These are phyloP conservation scores for Coemansia sp. DNA, from an alignment of 192 early-diverging fungal species.

Conservation along the genomic window DNA sequence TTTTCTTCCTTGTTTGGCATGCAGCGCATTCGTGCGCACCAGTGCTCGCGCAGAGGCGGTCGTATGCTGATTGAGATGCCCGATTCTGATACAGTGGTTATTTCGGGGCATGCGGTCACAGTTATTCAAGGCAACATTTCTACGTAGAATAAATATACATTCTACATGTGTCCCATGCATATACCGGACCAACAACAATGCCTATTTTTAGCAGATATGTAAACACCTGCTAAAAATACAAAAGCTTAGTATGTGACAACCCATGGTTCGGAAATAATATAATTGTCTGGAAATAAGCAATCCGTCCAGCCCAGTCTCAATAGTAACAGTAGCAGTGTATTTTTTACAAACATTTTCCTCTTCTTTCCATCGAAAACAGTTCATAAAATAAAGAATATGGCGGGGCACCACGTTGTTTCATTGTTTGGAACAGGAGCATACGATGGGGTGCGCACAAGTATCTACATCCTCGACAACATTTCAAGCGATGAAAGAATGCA, in stretches of 20 bases:
- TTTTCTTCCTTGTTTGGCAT: conserved; percentile 13
- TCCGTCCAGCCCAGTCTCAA: background rate
- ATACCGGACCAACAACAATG: too few relatives aligned
- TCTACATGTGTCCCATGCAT: background rate
- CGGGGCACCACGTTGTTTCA: conserved; percentile 18
- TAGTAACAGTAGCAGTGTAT: background rate
- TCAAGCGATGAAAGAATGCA: conserved; percentile 9
- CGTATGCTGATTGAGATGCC: conserved; percentile 4
- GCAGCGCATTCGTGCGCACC: conserved; percentile 14
- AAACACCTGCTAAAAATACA: too few relatives aligned
- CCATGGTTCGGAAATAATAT: too few relatives aligned
- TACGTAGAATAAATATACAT: background rate
- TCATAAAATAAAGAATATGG: background rate
- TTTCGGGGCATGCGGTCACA: conserved; percentile 18
- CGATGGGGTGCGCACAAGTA: conserved; percentile 21
- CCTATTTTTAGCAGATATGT: too few relatives aligned
- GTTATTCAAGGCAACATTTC: conserved; percentile 13
- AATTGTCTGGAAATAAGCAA: too few relatives aligned
- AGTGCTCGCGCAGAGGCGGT: conserved; percentile 18
- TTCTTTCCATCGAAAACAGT: too few relatives aligned
- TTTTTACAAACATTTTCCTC: background rate
- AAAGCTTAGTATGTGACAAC: too few relatives aligned
- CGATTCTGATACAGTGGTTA: too few relatives aligned
- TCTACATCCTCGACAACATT: conserved; percentile 5
- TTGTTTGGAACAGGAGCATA: conserved; percentile 21